Percentiles rank a stretch among this genome's conserved stretches.
Evolutionary conservation across 345 rosid genomes (phyloP).

Genomic region (Eucalyptus cladocalyx): DNA sequence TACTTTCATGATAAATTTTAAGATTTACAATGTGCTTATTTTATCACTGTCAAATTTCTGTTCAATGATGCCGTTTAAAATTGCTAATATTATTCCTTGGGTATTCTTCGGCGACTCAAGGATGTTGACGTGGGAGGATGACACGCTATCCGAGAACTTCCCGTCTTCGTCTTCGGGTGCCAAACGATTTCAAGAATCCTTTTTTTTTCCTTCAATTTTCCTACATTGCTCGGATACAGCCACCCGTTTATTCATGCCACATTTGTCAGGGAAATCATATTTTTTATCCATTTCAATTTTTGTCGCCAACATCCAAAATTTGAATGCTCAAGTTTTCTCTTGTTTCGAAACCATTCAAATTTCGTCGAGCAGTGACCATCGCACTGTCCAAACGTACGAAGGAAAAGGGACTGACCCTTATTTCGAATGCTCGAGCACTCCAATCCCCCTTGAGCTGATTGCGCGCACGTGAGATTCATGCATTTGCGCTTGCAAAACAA

Average conservation of each 20-base stretch:
- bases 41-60: not conserved
- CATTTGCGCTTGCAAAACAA: not conserved
- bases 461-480: not conserved
- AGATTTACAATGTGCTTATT: too few species aligned
- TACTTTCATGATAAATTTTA: too few species aligned
- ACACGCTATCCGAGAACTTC: not conserved
- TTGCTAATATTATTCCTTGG: not conserved
- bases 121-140: rapidly evolving
- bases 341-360: not conserved
- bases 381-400: not conserved
- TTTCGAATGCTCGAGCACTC: not conserved
- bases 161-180: not conserved
- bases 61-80: not conserved
- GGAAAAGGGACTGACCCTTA: not conserved
- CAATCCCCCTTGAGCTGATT: not conserved
- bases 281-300: not conserved
- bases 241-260: not conserved
- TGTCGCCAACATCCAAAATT: not conserved
- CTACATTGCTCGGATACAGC: not conserved
- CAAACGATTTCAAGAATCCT: not conserved
- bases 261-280: not conserved
- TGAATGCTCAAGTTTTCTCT: not conserved
- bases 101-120: not conserved
- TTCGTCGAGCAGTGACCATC: not conserved
- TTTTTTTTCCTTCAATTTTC: not conserved